These are phyloP conservation scores for Thielaviopsis musarum DNA, from an alignment of 2,329 filamentous ascomycete species.

Conservation along the genomic window DNA sequence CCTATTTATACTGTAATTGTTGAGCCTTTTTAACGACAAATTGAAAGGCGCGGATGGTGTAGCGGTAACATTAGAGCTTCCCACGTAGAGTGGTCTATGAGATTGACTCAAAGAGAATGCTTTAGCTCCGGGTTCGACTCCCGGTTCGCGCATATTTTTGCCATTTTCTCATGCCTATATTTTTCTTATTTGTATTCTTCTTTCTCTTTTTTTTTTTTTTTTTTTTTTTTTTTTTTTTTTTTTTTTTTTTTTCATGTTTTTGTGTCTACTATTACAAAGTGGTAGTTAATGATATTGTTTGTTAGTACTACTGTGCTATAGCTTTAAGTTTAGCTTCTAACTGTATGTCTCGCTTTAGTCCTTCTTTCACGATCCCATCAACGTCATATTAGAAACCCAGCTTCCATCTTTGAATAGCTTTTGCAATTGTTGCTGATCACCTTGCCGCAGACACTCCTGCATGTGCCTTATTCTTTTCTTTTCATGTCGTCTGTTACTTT, in stretches of 20 bases:
- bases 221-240: neutral
- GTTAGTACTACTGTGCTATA: too few species aligned
- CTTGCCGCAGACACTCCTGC: too few species aligned
- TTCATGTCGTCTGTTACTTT: too few species aligned
- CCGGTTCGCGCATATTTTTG: slow-evolving; percentile 11
- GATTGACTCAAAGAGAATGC: slow-evolving; percentile 11
- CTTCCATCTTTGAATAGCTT: too few species aligned
- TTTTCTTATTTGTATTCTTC: neutral
- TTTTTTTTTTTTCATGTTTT: neutral
- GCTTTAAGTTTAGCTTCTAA: too few species aligned
- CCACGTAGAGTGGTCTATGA: slow-evolving; percentile 11
- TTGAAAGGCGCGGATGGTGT: slow-evolving; percentile 12
- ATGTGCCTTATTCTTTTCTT: too few species aligned
- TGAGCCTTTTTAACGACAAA: accelerated
- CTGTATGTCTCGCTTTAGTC: too few species aligned
- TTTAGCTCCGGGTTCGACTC: slow-evolving; percentile 14
- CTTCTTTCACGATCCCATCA: too few species aligned
- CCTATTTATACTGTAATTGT: neutral
- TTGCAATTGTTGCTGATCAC: too few species aligned
- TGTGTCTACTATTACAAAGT: too few species aligned
- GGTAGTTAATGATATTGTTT: too few species aligned
- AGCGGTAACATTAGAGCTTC: slow-evolving; percentile 15
- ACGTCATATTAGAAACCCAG: too few species aligned
- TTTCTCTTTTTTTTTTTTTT: neutral
- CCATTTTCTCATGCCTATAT: neutral